These are phyloP conservation scores for Kuraishia ogatae DNA, from an alignment of 805 yeast genomes.

Conservation along the genomic window DNA sequence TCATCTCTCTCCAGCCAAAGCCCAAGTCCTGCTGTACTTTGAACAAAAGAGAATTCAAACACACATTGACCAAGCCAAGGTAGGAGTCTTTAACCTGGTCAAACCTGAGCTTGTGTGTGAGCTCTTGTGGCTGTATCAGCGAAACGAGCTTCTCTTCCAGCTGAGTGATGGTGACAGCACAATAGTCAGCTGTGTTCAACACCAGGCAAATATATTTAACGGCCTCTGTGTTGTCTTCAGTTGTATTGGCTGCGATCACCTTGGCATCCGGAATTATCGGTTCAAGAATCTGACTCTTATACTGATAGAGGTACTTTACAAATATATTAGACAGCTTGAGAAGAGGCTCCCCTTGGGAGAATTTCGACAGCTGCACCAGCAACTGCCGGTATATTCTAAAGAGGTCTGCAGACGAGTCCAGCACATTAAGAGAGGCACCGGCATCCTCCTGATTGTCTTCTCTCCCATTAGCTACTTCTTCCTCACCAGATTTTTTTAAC, in stretches of 20 bases:
- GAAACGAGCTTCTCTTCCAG: conserved; percentile 51
- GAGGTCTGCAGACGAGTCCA: conserved; percentile 82
- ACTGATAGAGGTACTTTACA: conserved; percentile 54
- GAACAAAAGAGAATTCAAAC: conserved; percentile 44
- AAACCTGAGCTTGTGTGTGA: conserved; percentile 37
- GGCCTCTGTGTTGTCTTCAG: conserved; percentile 43
- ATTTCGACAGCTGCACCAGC: conserved; percentile 59
- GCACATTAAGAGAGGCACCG: conserved; percentile 51
- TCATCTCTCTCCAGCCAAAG: conserved; percentile 78
- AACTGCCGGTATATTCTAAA: conserved; percentile 71
- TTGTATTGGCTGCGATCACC: conserved; percentile 19
- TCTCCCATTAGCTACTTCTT: conserved; percentile 17
- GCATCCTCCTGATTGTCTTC: conserved; percentile 13
- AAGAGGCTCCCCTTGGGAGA: conserved; percentile 39
- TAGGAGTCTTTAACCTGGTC: conserved; percentile 48
- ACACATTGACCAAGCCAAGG: conserved; percentile 46
- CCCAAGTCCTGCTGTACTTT: conserved; percentile 55
- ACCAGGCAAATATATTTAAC: conserved; percentile 60
- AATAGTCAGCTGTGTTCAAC: conserved; percentile 84
- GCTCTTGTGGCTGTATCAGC: conserved; percentile 24
- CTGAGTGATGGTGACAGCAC: conserved; percentile 70
- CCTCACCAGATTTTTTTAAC: conserved; percentile 29
- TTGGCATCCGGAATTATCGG: conserved; percentile 35
- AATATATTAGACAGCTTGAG: conserved; percentile 52
- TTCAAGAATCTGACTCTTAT: conserved; percentile 40